Base-by-base conservation (phyloP, 2,329 filamentous ascomycete species). In the Phialophora tarda region DNA sequence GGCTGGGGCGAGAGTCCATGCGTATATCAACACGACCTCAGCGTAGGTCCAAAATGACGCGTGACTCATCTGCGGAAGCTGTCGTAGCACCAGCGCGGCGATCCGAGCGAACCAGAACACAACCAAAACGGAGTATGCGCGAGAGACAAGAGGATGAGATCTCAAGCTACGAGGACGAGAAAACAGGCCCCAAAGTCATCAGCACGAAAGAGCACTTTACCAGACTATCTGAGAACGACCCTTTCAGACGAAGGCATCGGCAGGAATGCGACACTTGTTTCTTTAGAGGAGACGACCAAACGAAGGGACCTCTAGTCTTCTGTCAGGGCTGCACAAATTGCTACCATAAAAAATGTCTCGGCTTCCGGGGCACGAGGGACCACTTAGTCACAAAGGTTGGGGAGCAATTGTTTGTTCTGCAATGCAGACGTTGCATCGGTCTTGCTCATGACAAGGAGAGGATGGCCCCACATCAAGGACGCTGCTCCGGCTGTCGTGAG, bases 261-360 rank as follows among this genome's bases (percentile, higher is more conserved):
- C 81, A 85, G 48, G 81, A 80, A 7, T 99, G 95, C 76, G 89
- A 91, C 71, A 84, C 87, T 2, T 99, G 95, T 75, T 80, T 79
- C 56, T 78, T 80, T n/a, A 78, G 77, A 17, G 84, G 85, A 8
- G 80, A 85, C 56, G 81, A 83, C 24, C 77, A 79, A 0, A 84
- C 82, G 64, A 89, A 88, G 74, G 92, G 91, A 0, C 82, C 86
- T 47, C 81, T 99, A 26, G 85, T 99, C 38, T 89, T 89, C 74
- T 99, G 95, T 72, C 96, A 99, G 79, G 95, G 95, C 32, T 99
- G 95, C 76, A 92, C 89, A 1, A 82, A 89, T 56, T 85, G 91
- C 0, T 97, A 92, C 72, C 95, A 99, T 78, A 92, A 91, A 76
- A 80, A 80, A 48, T 99, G 95, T 74, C 83, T 99, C 30, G 93